Base-by-base conservation (phyloP, 2,329 filamentous ascomycete species). In the Alternaria sp. region DNA sequence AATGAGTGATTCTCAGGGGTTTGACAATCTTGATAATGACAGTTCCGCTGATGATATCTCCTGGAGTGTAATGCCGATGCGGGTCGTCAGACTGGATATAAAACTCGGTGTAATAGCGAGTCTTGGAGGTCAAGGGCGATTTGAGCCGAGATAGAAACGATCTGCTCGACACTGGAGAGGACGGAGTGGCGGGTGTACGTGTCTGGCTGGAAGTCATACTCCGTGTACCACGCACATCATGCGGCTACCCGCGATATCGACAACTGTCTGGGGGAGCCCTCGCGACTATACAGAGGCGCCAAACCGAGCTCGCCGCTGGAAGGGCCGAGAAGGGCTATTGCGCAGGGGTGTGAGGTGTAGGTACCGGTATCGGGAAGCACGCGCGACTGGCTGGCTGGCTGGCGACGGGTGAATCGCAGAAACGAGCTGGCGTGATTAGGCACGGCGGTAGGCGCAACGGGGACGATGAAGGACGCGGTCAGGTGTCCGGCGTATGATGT, bases 31-130 rank as follows among this genome's bases (percentile, higher is more conserved):
- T 89, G 69, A 94, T 81, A 62, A 92, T 84, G 48, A 94, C 91
- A 65, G 86, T 86, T 54, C 92, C 92, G 59, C 85, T 87, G 47
- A 95, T 90, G 66, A 88, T 81, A 73, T 94, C 91, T 62, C 91
- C 91, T 4, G 91, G 90, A 26, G 83, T 84, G 78, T 94, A 94
- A 71, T 91, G 88, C 66, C 89, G 88, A 78, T 94, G 89, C 12
- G 91, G 91, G 74, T 94, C 91, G 74, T 91, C 86, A 51, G 91
- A 87, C 66, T 88, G 86, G 76, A 95, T 88, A 78, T 92, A 88
- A 80, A 93, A 95, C 75, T 94, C 91, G 80, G 88, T 84, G 68
- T 93, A 83, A 76, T 90, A 88, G 70, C 91, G 89, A 66, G 85
- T 77, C 68, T 83, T 84, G 54, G 79, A 78, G 44, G 83, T 79